These are phyloP conservation scores for Ophiostoma fasciatum DNA, from an alignment of 2,329 filamentous ascomycete genomes.

Conservation along the genomic window DNA sequence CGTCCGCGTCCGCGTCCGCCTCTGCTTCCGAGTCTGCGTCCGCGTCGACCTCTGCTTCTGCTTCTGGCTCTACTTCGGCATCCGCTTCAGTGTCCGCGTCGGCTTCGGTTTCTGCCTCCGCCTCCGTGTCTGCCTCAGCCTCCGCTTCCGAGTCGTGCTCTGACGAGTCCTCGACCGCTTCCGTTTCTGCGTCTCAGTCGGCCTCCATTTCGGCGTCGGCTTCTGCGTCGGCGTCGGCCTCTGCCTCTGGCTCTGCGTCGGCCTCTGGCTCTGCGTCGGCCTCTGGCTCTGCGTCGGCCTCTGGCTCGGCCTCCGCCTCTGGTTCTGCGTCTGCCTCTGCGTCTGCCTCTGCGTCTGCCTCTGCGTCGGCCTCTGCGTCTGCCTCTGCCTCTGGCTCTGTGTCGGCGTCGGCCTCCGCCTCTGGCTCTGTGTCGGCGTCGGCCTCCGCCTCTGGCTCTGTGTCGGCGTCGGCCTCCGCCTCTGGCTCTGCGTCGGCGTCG, in stretches of 20 bases:
- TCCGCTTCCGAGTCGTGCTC: neutral
- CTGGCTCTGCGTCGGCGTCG: neutral
- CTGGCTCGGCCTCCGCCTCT: conserved; percentile 1
- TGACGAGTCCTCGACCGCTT: neutral
- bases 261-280: conserved; percentile 4
- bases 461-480: neutral
- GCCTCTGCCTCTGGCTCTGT: neutral
- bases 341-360: neutral
- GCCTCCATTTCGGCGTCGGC: neutral
- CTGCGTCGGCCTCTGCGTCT: neutral
- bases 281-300: neutral
- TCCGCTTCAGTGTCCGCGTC: neutral
- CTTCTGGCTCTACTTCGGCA: neutral
- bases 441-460: neutral
- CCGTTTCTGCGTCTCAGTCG: neutral
- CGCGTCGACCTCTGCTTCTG: neutral
- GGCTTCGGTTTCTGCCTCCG: neutral
- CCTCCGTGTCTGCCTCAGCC: neutral
- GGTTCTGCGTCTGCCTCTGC: neutral
- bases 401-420: neutral
- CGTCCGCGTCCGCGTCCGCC: conserved; percentile 2
- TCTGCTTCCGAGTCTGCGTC: neutral
- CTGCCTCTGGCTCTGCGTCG: neutral
- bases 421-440: neutral
- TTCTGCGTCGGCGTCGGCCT: neutral